Base-by-base conservation (phyloP, 257 asterid genomes). In the Solanum sejunctum region DNA sequence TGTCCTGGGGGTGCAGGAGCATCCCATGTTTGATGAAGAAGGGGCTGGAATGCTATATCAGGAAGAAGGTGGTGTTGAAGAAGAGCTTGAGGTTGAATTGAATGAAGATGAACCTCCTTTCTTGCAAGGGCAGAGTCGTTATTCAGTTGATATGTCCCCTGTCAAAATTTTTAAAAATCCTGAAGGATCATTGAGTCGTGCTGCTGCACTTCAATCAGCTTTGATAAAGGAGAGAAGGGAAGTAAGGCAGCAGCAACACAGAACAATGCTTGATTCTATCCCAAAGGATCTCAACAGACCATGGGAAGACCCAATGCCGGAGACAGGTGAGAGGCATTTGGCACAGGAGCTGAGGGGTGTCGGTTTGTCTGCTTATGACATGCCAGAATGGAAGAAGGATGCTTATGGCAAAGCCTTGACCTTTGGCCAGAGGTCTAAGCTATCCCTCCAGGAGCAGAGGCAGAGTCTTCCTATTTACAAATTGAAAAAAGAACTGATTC, bases 231-330 rank as follows among this genome's bases (percentile, higher is more conserved):
- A 96, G 88, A 92, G 99, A 89, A 92, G 98, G 86, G 99, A 96
- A 89, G 98, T 96, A n/a, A 87, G 98, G 83, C 98, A 94, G 63
- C 99, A 96, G 67, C 97, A 96, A 78, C 99, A 96, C 84, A 87
- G 99, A 81, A 91, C 98, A 20, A 96, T 93, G 99, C 88, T 96
- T 86, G 99, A 96, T 89, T 96, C 99, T 45, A 96, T 96, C 84
- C 99, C 99, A 8, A 96, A 96, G 92, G 99, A 96, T 93, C 88
- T 96, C 89, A 96, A 96, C 84, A 90, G 98, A 55, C 99, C 99
- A 7, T 96, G 99, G 99, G 99, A 96, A 92, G 99, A 96, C 86
- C 99, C 99, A 73, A 96, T 96, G 98, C 99, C 99, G 1, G 99
- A 96, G 89, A 90, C 97, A 1, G 99, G 99, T 47, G 99, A 94